Conservation (phyloP, 306 rosid genomes). For the Malus fusca region DNA sequence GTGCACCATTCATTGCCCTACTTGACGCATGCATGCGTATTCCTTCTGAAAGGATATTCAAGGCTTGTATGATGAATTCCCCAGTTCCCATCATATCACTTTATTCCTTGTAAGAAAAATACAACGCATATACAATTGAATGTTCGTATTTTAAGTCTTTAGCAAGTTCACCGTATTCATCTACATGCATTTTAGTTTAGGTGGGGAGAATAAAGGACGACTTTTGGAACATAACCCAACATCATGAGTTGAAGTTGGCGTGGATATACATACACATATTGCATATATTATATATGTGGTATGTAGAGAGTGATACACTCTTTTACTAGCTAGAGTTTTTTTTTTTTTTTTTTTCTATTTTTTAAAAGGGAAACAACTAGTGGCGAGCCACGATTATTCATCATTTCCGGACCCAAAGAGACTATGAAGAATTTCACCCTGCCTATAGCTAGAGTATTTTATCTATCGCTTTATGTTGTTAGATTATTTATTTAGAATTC, state of each 20-base stretch:
- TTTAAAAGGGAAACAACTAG: no score
- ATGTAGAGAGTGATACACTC: neutral
- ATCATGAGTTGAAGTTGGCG: neutral
- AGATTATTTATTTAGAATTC: neutral
- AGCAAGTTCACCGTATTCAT: neutral
- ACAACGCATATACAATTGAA: neutral
- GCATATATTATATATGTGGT: neutral
- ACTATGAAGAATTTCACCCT: no score
- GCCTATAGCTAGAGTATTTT: no score
- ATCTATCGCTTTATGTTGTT: neutral
- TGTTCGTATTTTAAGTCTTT: neutral
- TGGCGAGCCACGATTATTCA: no score
- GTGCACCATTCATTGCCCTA: neutral
- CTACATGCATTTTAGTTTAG: neutral
- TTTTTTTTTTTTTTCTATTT: no score
- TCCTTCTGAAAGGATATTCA: neutral
- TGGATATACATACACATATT: neutral
- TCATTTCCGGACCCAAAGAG: fast-evolving
- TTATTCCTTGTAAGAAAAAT: constrained; percentile 1
- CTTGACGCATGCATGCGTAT: neutral
- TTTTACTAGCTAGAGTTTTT: neutral
- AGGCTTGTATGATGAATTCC: neutral
- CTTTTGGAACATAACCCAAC: neutral
- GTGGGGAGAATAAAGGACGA: neutral
- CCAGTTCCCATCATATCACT: neutral